Evolutionary conservation across 257 asterid species (phyloP), one percentile per base, ranked within the genome.

Genomic region (Solanum sparsipilum): DNA sequence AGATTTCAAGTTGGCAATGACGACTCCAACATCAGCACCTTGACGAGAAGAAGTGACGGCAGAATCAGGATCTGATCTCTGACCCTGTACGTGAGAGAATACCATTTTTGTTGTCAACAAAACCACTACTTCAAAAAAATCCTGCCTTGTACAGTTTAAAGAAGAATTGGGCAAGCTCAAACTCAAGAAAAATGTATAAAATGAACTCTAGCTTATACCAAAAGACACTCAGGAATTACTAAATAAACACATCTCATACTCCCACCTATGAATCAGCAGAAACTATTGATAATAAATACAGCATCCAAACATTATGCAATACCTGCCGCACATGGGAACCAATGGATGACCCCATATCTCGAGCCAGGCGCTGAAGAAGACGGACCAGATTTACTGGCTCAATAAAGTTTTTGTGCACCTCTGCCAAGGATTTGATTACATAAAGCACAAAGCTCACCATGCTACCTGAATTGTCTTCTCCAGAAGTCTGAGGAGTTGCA

Each of bases 41-140:
- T 97, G 99, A 87, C 98, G 99, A 87, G 99, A 95, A 88, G 98
- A 97, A 84, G 99, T 93, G 90, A 93, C 97, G 31, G 98, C 95
- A 87, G 98, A 93, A 93, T 97, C 99, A 88, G 96, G 91, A 88
- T 96, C 99, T 76, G 96, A 90, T 92, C 96, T 94, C 90, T 94
- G 99, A 88, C 95, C 98, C 99, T 96, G 92, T 63, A 89, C 92
- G 71, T 63, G 73, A 56, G 52, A 86, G 38, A 15, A 34, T 83
- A 83, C 70, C 75, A 86, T 16, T 32, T n/a, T 65, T 34, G 29
- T 46, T 6, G 20, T 82, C 86, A 82, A 82, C 68, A 82, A 82
- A 82, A 48, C 35, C 44, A 82, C 44, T 31, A 48, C 86, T 16
- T 31, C 8, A 52, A 79, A 82, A 82, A 68, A 82, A 82, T 29